phyloP scores from a whole-genome alignment of 352 stramenopile species.

The Phytophthora rubi region DNA sequence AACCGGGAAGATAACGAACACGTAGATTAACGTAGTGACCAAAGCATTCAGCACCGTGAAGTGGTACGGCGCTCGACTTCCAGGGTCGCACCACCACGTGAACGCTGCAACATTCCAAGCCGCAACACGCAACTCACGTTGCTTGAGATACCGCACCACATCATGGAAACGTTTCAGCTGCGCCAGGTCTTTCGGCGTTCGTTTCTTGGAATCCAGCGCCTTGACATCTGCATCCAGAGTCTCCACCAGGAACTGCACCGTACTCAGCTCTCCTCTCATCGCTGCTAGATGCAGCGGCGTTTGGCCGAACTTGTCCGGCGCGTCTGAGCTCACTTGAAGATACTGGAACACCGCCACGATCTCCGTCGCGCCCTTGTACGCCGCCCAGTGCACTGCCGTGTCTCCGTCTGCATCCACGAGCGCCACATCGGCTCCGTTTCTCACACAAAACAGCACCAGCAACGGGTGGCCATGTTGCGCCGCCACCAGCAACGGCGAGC shows the following conservation, averaged over 20 bases:
- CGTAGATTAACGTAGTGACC: constrained; percentile 49
- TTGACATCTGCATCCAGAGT: constrained; percentile 71
- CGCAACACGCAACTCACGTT: constrained; percentile 31
- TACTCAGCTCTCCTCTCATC: constrained; percentile 72
- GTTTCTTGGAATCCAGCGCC: constrained; percentile 54
- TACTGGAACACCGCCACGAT: constrained; percentile 88
- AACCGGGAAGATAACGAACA: constrained; percentile 54
- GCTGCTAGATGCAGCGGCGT: constrained; percentile 86
- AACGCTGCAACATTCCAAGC: constrained; percentile 70
- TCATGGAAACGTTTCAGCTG: constrained; percentile 59
- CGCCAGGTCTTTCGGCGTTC: constrained; percentile 70
- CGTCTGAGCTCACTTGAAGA: constrained; percentile 67
- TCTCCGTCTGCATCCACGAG: constrained; percentile 74
- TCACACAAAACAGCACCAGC: constrained; percentile 80
- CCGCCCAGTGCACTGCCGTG: constrained; percentile 86
- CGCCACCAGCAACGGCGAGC: constrained; percentile 76
- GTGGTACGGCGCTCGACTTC: constrained; percentile 68
- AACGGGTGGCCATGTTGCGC: constrained; percentile 80
- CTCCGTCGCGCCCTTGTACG: constrained; percentile 86
- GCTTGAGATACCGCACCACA: constrained; percentile 62
- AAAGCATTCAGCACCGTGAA: constrained; percentile 70
- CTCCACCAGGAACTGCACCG: constrained; percentile 83
- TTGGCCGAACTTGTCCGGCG: constrained; percentile 74
- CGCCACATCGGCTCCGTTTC: constrained; percentile 70
- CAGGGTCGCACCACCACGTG: constrained; percentile 60